Evolutionary conservation across 2,329 filamentous ascomycete species (phyloP), one percentile per base, ranked within the genome.

Genomic region (Aspergillus fijiensis): DNA sequence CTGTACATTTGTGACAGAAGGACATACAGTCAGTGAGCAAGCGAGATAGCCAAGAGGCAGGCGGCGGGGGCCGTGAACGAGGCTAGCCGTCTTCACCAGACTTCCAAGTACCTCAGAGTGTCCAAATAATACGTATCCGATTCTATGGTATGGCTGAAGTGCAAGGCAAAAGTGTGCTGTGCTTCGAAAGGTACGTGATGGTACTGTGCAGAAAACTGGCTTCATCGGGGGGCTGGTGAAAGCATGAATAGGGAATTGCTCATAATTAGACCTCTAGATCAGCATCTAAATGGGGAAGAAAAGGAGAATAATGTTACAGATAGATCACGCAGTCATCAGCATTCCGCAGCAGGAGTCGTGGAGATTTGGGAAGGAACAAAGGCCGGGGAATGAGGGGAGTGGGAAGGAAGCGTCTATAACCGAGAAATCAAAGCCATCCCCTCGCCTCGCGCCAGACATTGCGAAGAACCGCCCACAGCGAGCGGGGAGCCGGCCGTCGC

Each of bases 391-490:
- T 23, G 27, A 29, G 27, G 27, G 27, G 6, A 23, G 23, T 23
- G 31, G 33, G 11, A 9, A 4, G 33, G 39, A 19, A 19, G 16
- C 1, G 39, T 12, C 6, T 16, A 3, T 5, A 16, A 16, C 16
- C 16, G 39, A 45, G 1, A 29, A 7, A n/a, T 45, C 39, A 45
- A 7, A 45, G 16, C 39, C 14, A 45, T 16, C 5, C 16, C 10
- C 39, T 19, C 5, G 16, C 39, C 16, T 51, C 33, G 11, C 27
- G 25, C 29, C 29, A 51, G 49, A 33, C 27, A 33, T 51, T 54
- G 27, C 55, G 60, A 49, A 72, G 5, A 16, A 67, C 16, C 12
- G 64, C 33, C 19, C 61, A 12, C 6, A 69, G 67, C 5, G 66
- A 69, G 51, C 33, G 58, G 16, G 58, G 59, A 10, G 73, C 16